phyloP scores from a whole-genome alignment of 495 filamentous ascomycete species.

The Aspergillus kassunensis region DNA sequence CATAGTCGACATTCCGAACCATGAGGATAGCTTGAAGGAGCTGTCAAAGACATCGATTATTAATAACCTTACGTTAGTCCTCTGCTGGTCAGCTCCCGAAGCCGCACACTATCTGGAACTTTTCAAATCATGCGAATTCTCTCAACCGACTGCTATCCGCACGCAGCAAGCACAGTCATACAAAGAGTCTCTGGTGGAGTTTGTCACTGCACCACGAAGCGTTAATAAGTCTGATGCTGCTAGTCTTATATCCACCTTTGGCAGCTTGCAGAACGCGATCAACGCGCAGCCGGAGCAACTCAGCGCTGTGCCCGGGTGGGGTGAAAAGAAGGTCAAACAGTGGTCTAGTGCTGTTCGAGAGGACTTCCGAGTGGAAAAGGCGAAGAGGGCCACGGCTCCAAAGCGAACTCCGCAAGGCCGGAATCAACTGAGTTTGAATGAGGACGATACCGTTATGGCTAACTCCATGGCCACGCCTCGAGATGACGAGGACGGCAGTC shows the following conservation, averaged over 20 bases:
- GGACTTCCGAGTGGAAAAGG: constrained; percentile 71
- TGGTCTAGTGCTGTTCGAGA: constrained; percentile 81
- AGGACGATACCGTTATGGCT: background rate
- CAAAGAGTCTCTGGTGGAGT: constrained; percentile 85
- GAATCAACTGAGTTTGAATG: background rate
- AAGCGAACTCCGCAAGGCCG: constrained; percentile 8
- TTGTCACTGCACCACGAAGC: constrained; percentile 81
- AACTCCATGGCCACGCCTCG: background rate
- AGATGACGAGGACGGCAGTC: constrained; percentile 15
- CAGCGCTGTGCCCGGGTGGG: constrained; percentile 80
- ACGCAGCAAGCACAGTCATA: constrained; percentile 79
- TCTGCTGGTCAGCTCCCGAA: constrained; percentile 92
- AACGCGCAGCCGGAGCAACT: constrained; percentile 87
- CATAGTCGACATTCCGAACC: constrained; percentile 90
- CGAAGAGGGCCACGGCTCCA: constrained; percentile 50
- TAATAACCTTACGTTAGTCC: constrained; percentile 85
- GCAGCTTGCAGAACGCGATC: constrained; percentile 76
- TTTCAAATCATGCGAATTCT: constrained; percentile 89
- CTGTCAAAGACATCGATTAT: constrained; percentile 84
- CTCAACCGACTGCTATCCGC: constrained; percentile 73
- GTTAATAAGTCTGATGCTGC: constrained; percentile 95
- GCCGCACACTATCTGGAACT: constrained; percentile 89
- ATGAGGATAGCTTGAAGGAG: constrained; percentile 75
- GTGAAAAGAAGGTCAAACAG: constrained; percentile 84
- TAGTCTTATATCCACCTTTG: constrained; percentile 81